Base-by-base conservation (phyloP, 2,329 filamentous ascomycete species). In the Zalaria obscura region DNA sequence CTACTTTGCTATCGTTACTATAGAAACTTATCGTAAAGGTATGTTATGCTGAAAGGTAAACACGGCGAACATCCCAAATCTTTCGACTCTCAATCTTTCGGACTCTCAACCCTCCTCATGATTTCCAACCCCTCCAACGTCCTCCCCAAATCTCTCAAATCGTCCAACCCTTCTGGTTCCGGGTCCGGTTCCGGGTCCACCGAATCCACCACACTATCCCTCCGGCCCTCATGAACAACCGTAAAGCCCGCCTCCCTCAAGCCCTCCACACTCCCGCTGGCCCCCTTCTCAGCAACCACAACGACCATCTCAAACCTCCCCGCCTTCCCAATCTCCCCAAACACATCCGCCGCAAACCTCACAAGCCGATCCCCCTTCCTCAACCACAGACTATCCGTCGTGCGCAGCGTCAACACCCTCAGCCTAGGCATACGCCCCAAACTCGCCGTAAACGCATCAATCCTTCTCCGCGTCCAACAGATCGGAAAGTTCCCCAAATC, bases 141-240 rank as follows among this genome's bases (percentile, higher is more conserved):
- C 7, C 40, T 41, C n/a, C 36, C 34, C 25, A 41, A 25, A 38
- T 41, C 40, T 36, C 36, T 41, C 40, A 42, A 38, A 25, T 42
- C 40, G 3, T 38, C 35, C 34, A 38, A 35, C 10, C 28, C 40
- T n/a, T 9, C 34, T n/a, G n/a, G n/a, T n/a, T n/a, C n/a, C n/a
- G n/a, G n/a, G n/a, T 11, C 18, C 18, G 18, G 18, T 18, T 18
- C 18, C 18, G 18, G 18, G 2, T 18, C 18, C 18, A 18, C 18
- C 18, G 18, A 2, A 18, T 18, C 18, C 2, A 18, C 18, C 18
- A 18, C 18, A 18, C 18, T 18, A 18, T 18, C 18, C 18, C 18
- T 18, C 18, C 18, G 18, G 18, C 18, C 18, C 18, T 18, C 18
- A 18, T 18, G 18, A 18, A 32, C 29, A n/a, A 32, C 29, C 7